A percentile compares a stretch with the other conserved stretches of the same genome.
phyloP scores from a whole-genome alignment of 176 grass and related monocot species.

The Elymus sibiricus region DNA sequence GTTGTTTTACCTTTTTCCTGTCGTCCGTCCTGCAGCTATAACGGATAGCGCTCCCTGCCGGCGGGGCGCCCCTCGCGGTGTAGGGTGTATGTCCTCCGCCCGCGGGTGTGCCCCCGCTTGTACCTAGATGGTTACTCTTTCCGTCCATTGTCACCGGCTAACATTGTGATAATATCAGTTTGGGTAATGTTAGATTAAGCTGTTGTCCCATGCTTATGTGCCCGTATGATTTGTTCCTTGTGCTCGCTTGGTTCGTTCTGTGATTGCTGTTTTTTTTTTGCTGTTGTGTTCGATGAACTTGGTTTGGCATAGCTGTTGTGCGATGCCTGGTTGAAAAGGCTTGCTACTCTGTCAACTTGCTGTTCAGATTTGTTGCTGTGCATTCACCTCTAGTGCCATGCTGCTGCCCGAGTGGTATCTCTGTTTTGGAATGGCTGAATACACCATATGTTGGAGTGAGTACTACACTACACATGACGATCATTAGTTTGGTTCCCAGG shows the following conservation, averaged over 20 bases:
- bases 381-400: too few species aligned
- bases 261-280: not conserved
- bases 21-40: not conserved
- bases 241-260: not conserved
- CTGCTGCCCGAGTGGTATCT: too few species aligned
- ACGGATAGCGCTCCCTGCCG: slow-evolving; percentile 41
- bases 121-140: slow-evolving; percentile 62
- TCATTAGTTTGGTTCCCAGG: too few species aligned
- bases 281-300: too few species aligned
- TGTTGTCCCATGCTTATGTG: not conserved
- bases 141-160: slow-evolving; percentile 44
- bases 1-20: slow-evolving; percentile 32
- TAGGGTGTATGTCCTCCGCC: slow-evolving; percentile 8
- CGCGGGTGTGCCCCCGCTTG: slow-evolving; percentile 20
- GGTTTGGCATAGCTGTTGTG: too few species aligned
- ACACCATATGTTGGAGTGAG: too few species aligned
- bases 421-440: too few species aligned
- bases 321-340: too few species aligned
- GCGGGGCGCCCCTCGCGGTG: too few species aligned
- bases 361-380: too few species aligned
- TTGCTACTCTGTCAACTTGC: too few species aligned
- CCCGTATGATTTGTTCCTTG: not conserved
- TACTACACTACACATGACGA: too few species aligned
- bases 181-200: slow-evolving; percentile 55
- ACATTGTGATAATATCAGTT: slow-evolving; percentile 59